Evolutionary conservation across 768 basidiomycete genomes (phyloP).

Genomic region (Symmetrospora coprosmae): DNA sequence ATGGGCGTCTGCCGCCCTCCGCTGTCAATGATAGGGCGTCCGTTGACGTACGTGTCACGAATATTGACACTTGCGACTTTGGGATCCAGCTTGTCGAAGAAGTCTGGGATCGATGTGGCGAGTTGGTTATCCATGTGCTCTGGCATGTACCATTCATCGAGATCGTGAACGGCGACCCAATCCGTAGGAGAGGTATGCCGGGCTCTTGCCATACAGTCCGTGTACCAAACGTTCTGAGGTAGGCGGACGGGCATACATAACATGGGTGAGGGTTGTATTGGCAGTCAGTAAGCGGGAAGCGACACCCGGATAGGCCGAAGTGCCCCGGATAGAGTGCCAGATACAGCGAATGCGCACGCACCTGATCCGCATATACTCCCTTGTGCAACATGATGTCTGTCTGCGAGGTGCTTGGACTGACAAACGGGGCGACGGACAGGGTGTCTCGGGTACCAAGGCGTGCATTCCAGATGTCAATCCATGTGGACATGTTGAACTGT

Average conservation of each 20-base stretch:
- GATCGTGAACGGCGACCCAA: slow-evolving; percentile 6
- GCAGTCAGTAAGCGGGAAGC: neutral
- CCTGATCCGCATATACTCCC: slow-evolving; percentile 18
- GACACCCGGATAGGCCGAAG: neutral
- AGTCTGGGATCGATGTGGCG: neutral
- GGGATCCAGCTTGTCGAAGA: neutral
- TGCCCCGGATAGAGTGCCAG: no score
- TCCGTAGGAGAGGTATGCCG: neutral
- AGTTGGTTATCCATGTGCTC: neutral
- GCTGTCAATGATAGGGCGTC: neutral
- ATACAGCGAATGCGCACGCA: no score
- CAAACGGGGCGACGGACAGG: neutral
- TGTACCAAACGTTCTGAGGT: neutral
- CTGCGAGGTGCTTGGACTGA: neutral
- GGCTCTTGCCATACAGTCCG: slow-evolving; percentile 1
- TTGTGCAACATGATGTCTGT: neutral
- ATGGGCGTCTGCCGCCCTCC: no score
- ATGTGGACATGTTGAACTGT: neutral
- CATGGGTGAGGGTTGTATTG: no score
- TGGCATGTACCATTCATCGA: slow-evolving; percentile 11
- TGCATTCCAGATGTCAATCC: neutral
- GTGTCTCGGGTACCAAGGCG: neutral
- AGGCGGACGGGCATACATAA: no score
- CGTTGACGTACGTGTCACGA: neutral
- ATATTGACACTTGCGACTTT: neutral